Percentiles rank a stretch among this genome's conserved stretches.
Evolutionary conservation across 495 filamentous ascomycete species (phyloP).

Genomic region (Daldinia decipiens): DNA sequence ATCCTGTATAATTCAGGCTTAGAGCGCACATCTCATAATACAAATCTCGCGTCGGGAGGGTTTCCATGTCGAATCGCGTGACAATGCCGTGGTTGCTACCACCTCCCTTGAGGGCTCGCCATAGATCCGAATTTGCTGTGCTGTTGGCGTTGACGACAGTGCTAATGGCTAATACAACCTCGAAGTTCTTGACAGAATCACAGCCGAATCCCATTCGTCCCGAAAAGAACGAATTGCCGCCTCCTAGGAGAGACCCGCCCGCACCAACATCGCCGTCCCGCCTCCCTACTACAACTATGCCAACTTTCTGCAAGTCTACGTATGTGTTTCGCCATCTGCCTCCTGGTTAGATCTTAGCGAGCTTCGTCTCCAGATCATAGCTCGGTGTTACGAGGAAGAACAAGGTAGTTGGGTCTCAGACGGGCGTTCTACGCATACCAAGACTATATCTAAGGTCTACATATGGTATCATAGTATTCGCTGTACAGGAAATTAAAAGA

Average conservation of each 20-base stretch:
- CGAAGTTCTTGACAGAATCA: slow-evolving; percentile 59
- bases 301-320: slow-evolving; percentile 46
- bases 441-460: slow-evolving; percentile 29
- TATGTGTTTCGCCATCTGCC: slow-evolving; percentile 60
- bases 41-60: slow-evolving; percentile 44
- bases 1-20: slow-evolving; percentile 21
- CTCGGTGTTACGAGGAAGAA: slow-evolving; percentile 49
- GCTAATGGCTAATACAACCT: slow-evolving; percentile 65
- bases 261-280: slow-evolving; percentile 56
- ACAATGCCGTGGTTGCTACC: slow-evolving; percentile 66
- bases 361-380: slow-evolving; percentile 52
- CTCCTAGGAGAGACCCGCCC: slow-evolving; percentile 56
- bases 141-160: slow-evolving; percentile 59
- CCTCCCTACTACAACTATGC: slow-evolving; percentile 54
- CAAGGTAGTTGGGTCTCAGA: slow-evolving; percentile 51
- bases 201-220: slow-evolving; percentile 57
- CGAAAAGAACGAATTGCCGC: slow-evolving; percentile 56
- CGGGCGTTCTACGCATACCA: slow-evolving; percentile 60
- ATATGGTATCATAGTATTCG: not conserved
- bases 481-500: not conserved
- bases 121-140: slow-evolving; percentile 58
- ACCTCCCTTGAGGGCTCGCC: slow-evolving; percentile 65
- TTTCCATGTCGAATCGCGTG: slow-evolving; percentile 60
- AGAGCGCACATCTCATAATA: slow-evolving; percentile 37
- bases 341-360: slow-evolving; percentile 57